Base-by-base conservation (phyloP, 2,329 filamentous ascomycete species). In the Pseudocercospora macadamiae region DNA sequence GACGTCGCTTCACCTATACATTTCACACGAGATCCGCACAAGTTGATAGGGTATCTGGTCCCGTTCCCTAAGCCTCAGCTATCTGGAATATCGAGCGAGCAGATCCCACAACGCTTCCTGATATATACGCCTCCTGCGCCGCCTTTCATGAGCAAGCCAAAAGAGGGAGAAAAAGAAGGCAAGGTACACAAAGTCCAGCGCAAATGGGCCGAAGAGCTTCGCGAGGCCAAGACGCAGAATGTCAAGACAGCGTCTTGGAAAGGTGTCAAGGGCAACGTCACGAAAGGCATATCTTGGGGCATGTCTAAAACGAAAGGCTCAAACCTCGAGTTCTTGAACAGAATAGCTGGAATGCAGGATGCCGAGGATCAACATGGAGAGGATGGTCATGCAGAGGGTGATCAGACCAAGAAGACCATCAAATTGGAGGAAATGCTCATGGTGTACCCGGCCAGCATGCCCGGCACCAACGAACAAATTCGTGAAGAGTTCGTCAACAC, bases 111-210 rank as follows among this genome's bases (percentile, higher is more conserved):
- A 3, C 73, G 76, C 5, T 80, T 78, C 61, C 66, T 79, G 18
- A 74, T 80, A 59, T 80, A 79, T 64, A 79, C 77, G 0, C 77
- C 77, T 3, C 76, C 76, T 5, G 72, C 75, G 4, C 77, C 77
- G 5, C 77, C 77, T 3, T 57, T 64, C 47, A 68, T 79, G 4
- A 67, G 67, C 4, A 74, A 72, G 54, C 77, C 77, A 0, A 68
- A 66, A 14, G 73, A 75, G 39, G 76, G 76, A 32, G 73, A 76
- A 25, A 79, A 78, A 59, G 77, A 79, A 60, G 69, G 61, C 44
- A 74, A 73, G 37, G 63, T 76, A 37, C 77, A 78, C 63, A 79
- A 79, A 59, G 68, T 77, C 6, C 76, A 78, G 63, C 71, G 77
- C 4, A 76, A 76, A 67, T 80, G 77, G 77, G 73, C 79, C 61